Evolutionary conservation across 164 flowering plant genomes (phyloP).

Genomic region (Piper longum): DNA sequence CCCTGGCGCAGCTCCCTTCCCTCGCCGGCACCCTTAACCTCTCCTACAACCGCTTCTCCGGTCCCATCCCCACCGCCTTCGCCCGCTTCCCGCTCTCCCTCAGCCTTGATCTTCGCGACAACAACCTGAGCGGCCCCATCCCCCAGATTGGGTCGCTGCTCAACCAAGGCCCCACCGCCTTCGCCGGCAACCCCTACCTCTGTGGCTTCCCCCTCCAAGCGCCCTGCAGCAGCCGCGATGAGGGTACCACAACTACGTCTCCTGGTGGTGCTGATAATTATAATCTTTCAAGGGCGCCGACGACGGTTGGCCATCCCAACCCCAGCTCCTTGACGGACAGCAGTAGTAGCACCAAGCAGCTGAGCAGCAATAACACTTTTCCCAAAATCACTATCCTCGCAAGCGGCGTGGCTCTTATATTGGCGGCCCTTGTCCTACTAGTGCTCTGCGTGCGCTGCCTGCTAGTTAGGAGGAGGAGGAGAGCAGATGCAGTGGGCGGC

Average conservation of each 20-base stretch:
- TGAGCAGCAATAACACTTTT: neutral
- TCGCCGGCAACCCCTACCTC: slow-evolving; percentile 65
- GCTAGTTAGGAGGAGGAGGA: neutral
- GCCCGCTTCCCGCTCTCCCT: slow-evolving; percentile 54
- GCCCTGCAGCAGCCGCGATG: slow-evolving; percentile 35
- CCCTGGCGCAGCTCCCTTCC: slow-evolving; percentile 23
- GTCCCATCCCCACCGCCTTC: slow-evolving; percentile 52
- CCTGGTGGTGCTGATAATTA: neutral
- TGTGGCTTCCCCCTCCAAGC: slow-evolving; percentile 74
- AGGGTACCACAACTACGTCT: neutral
- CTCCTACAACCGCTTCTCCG: slow-evolving; percentile 54
- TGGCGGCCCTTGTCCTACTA: neutral
- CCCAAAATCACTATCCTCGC: neutral
- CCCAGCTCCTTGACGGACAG: slow-evolving; percentile 15
- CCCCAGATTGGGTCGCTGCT: slow-evolving; percentile 65
- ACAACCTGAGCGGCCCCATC: slow-evolving; percentile 62
- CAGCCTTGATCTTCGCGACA: slow-evolving; percentile 63
- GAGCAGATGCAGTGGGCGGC: neutral
- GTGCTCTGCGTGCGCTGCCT: neutral
- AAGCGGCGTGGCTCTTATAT: neutral
- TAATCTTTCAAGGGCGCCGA: neutral
- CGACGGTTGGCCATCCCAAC: slow-evolving; percentile 24
- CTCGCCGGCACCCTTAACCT: slow-evolving; percentile 62
- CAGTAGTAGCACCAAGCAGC: slow-evolving; percentile 1
- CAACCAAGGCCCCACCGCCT: slow-evolving; percentile 94